These are phyloP conservation scores for Suhomyces xylopsoci DNA, from an alignment of 805 yeast genomes.

Conservation along the genomic window DNA sequence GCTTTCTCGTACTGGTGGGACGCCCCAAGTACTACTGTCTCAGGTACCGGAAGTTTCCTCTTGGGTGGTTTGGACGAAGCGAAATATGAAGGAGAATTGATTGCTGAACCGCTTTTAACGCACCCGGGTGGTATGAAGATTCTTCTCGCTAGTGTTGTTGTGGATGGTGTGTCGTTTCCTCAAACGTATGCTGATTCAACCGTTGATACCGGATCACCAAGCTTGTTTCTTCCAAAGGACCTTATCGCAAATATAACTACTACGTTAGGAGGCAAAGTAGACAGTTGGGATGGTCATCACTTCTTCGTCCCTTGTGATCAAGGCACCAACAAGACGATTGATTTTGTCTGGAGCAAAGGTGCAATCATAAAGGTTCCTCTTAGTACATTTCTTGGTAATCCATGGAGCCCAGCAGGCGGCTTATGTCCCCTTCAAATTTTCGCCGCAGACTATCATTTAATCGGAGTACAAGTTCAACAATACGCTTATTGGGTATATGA, in stretches of 20 bases:
- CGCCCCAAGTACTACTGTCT: constrained; percentile 1
- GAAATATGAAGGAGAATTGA: constrained; percentile 13
- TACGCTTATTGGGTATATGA: background rate
- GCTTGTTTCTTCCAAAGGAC: background rate
- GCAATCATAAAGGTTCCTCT: constrained; percentile 5
- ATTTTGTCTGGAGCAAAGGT: background rate
- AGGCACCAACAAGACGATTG: constrained; percentile 5
- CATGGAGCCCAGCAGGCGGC: background rate
- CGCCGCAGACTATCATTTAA: background rate
- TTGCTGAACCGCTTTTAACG: constrained; percentile 7
- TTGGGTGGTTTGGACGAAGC: constrained; percentile 21
- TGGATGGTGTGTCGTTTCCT: constrained; percentile 7
- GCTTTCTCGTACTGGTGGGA: constrained; percentile 14
- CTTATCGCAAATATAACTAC: background rate
- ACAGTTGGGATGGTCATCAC: background rate
- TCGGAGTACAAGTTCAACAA: background rate
- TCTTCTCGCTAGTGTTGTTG: background rate
- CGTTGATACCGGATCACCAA: constrained; percentile 8
- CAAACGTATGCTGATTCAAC: background rate
- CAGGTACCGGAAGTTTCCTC: constrained; percentile 14
- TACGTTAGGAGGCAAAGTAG: background rate
- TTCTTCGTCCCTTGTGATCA: background rate
- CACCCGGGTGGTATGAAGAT: background rate
- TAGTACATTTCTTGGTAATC: background rate
- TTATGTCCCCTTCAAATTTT: background rate